phyloP scores from a whole-genome alignment of 176 grass and related monocot genomes.

The Triticum urartu region DNA sequence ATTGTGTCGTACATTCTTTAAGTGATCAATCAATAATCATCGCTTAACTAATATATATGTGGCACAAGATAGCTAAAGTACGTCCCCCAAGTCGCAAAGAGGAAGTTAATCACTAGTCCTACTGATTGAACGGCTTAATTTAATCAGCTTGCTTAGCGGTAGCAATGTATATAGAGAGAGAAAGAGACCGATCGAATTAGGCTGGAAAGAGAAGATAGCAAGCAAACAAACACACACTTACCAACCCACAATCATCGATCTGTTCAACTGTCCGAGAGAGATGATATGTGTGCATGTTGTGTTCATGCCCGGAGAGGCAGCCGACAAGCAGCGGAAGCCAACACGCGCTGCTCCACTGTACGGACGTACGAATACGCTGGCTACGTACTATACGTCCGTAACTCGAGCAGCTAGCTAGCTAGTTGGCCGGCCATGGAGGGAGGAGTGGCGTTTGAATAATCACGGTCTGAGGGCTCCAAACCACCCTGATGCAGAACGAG shows the following conservation, averaged over 20 bases:
- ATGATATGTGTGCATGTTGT: background rate
- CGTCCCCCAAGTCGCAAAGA: background rate
- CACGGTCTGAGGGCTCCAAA: too few relatives aligned
- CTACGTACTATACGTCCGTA: too few relatives aligned
- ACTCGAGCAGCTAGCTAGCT: too few relatives aligned
- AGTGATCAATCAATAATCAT: background rate
- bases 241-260: slow-evolving; percentile 28
- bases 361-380: background rate
- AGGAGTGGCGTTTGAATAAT: too few relatives aligned
- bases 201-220: background rate
- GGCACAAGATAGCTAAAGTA: background rate
- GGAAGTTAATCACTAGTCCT: background rate
- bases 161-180: background rate
- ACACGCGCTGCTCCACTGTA: background rate
- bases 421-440: too few relatives aligned
- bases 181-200: background rate
- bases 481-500: too few relatives aligned
- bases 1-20: background rate
- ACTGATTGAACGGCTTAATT: background rate
- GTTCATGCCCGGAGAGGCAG: slow-evolving; percentile 29
- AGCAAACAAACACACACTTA: background rate
- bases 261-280: background rate
- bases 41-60: background rate
- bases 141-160: background rate
- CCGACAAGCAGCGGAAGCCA: slow-evolving; percentile 43